phyloP scores from a whole-genome alignment of 2,329 filamentous ascomycete genomes.

The Pseudopyricularia javanii region DNA sequence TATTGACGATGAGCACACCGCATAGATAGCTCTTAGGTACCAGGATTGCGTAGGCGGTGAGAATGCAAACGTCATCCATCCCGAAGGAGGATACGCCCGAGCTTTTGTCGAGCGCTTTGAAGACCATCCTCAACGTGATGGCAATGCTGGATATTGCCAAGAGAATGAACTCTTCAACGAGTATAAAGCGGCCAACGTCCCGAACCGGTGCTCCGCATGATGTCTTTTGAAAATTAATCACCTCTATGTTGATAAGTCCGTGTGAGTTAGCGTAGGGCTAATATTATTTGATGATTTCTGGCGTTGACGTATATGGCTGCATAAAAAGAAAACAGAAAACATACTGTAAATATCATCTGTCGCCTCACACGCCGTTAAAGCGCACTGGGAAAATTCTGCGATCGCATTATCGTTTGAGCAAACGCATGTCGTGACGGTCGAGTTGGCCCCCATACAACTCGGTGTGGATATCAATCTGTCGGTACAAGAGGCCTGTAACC shows the following conservation, averaged over 20 bases:
- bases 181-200: not conserved
- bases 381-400: not conserved
- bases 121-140: not conserved
- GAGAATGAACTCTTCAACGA: not conserved
- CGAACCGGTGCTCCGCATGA: not conserved
- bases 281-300: not conserved
- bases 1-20: not conserved
- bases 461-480: not conserved
- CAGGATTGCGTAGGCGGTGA: not conserved
- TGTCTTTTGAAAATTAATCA: not conserved
- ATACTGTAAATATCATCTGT: not conserved
- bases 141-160: not conserved
- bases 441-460: not conserved
- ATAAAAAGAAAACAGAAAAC: not conserved
- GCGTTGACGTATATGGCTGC: too few species aligned
- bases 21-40: not conserved
- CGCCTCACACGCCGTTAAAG: not conserved
- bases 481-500: not conserved
- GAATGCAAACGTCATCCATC: not conserved
- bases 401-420: not conserved
- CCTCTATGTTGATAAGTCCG: not conserved
- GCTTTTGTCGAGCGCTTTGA: not conserved
- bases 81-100: not conserved
- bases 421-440: not conserved
- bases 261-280: too few species aligned